These are phyloP conservation scores for Pistacia integerrima DNA, from an alignment of 345 rosid genomes.

Conservation along the genomic window DNA sequence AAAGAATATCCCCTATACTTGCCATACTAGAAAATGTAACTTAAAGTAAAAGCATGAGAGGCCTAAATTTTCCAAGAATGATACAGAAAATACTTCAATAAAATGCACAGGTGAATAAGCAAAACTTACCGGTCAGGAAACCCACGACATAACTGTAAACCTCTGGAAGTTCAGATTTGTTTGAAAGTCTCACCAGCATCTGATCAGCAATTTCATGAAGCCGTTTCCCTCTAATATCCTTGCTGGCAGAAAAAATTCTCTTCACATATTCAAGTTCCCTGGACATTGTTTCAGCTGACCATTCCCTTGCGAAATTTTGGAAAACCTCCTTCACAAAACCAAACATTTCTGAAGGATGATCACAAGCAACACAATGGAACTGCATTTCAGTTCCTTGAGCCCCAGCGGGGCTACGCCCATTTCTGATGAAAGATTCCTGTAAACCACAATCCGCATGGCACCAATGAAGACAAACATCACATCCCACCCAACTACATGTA, in stretches of 20 bases:
- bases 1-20: too few species aligned
- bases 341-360: slow-evolving; percentile 98
- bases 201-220: slow-evolving; percentile 75
- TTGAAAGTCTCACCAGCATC: slow-evolving; percentile 63
- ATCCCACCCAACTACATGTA: slow-evolving; percentile 99
- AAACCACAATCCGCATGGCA: slow-evolving; percentile 95
- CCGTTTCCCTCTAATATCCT: slow-evolving; percentile 78
- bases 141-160: slow-evolving; percentile 53
- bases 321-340: slow-evolving; percentile 98
- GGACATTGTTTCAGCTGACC: slow-evolving; percentile 68
- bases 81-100: background rate
- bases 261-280: slow-evolving; percentile 86
- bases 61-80: background rate
- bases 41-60: background rate
- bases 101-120: background rate
- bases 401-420: slow-evolving; percentile 61
- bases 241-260: slow-evolving; percentile 80
- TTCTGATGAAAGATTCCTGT: slow-evolving; percentile 71
- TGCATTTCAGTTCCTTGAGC: slow-evolving; percentile 82
- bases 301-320: slow-evolving; percentile 72
- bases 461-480: slow-evolving; percentile 98
- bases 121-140: slow-evolving; percentile 71
- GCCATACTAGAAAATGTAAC: too few species aligned
- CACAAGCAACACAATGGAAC: slow-evolving; percentile 91
- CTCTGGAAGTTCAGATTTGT: slow-evolving; percentile 60